These are phyloP conservation scores for Monilinia laxa DNA, from an alignment of 2,329 filamentous ascomycete species.

Conservation along the genomic window DNA sequence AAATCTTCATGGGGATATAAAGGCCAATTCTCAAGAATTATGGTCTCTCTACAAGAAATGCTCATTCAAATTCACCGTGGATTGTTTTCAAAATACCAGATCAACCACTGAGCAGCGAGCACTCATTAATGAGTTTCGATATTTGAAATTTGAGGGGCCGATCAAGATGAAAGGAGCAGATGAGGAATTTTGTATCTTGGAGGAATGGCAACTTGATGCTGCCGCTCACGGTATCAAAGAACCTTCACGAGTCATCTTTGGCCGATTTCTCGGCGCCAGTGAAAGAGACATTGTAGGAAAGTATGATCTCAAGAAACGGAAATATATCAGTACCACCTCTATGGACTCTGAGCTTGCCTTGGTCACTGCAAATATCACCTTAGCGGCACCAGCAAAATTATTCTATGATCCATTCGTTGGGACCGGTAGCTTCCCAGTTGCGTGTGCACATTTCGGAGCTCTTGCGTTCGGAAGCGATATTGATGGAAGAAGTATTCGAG, in stretches of 20 bases:
- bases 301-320: conserved; percentile 89
- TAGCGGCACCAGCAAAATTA: conserved; percentile 77
- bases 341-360: conserved; percentile 96
- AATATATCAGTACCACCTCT: conserved; percentile 92
- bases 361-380: conserved; percentile 86
- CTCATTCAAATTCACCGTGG: conserved; percentile 82
- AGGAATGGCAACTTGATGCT: conserved; percentile 67
- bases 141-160: conserved; percentile 73
- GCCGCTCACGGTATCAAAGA: conserved; percentile 50
- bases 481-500: conserved; percentile 83
- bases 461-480: conserved; percentile 86
- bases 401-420: conserved; percentile 96
- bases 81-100: conserved; percentile 77
- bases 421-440: conserved; percentile 88
- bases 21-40: conserved; percentile 54
- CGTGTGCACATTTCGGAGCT: conserved; percentile 87
- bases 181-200: conserved; percentile 75
- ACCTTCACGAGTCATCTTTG: conserved; percentile 67
- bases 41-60: conserved; percentile 65
- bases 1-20: conserved; percentile 66
- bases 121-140: conserved; percentile 80
- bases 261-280: conserved; percentile 66
- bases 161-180: conserved; percentile 75
- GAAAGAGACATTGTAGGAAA: conserved; percentile 66
- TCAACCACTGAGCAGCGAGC: conserved; percentile 60